A percentile compares a stretch with the other conserved stretches of the same genome.
These are phyloP conservation scores for Candida sp. DNA, from an alignment of 1,139 yeast genomes.

Conservation along the genomic window DNA sequence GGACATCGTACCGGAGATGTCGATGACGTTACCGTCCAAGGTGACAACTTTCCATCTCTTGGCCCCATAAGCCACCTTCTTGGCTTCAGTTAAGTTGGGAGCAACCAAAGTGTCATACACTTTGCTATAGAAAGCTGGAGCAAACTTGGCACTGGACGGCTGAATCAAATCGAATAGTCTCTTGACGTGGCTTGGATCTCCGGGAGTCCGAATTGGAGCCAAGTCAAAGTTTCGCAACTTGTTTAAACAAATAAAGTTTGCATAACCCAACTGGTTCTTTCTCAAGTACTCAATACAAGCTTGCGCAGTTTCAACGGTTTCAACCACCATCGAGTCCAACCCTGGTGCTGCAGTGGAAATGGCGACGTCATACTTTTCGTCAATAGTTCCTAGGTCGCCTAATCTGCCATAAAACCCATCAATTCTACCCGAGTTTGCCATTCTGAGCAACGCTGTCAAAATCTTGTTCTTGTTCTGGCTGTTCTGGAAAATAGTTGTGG, in stretches of 20 bases:
- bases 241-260: constrained; percentile 81
- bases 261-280: constrained; percentile 86
- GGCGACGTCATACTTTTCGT: constrained; percentile 88
- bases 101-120: constrained; percentile 90
- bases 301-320: constrained; percentile 92
- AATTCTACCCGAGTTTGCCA: constrained; percentile 83
- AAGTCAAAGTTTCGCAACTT: constrained; percentile 71
- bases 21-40: constrained; percentile 89
- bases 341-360: constrained; percentile 95
- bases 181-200: constrained; percentile 73
- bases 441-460: constrained; percentile 65
- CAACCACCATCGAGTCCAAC: constrained; percentile 92
- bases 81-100: constrained; percentile 76
- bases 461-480: constrained; percentile 77
- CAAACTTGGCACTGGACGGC: constrained; percentile 68
- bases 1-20: constrained; percentile 95
- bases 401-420: constrained; percentile 88
- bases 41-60: constrained; percentile 90
- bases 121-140: constrained; percentile 90
- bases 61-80: constrained; percentile 85
- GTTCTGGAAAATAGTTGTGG: constrained; percentile 58
- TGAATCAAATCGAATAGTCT: constrained; percentile 83
- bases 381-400: constrained; percentile 91
- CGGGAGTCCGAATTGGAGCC: constrained; percentile 61
- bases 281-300: constrained; percentile 88